Percentiles rank a stretch among this genome's conserved stretches.
phyloP scores from a whole-genome alignment of 164 flowering plant genomes.

The Umbellularia californica region DNA sequence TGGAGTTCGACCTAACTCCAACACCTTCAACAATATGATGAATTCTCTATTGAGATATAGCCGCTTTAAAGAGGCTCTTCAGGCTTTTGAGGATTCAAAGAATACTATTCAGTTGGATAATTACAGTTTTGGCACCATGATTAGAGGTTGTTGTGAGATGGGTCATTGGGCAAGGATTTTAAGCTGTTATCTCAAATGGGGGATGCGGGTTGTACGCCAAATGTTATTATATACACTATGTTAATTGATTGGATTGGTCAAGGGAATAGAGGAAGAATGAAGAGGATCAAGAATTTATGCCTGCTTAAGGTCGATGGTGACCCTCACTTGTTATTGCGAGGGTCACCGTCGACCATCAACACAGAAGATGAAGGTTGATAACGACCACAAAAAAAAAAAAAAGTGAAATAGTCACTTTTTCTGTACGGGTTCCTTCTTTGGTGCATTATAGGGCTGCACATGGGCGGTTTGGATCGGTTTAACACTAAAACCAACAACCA shows the following conservation, averaged over 20 bases:
- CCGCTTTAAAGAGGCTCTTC: constrained; percentile 38
- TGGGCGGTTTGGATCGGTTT: no score
- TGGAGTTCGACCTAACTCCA: constrained; percentile 34
- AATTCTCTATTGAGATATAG: constrained; percentile 27
- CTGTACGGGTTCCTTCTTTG: no score
- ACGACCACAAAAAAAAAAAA: no score
- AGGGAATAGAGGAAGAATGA: no score
- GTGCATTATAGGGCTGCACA: no score
- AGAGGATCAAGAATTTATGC: no score
- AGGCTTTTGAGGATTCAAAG: constrained; percentile 30
- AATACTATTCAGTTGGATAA: constrained; percentile 31
- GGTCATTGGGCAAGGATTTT: constrained; percentile 48
- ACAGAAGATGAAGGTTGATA: no score
- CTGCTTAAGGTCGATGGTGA: no score
- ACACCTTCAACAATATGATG: constrained; percentile 39
- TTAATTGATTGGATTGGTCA: constrained; percentile 50
- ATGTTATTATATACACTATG: constrained; percentile 57
- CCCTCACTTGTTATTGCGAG: no score
- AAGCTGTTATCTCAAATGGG: constrained; percentile 34
- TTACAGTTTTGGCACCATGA: constrained; percentile 62
- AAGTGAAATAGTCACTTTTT: no score
- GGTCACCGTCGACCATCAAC: no score
- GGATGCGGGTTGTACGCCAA: constrained; percentile 37
- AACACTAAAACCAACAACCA: no score
- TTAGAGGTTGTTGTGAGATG: constrained; percentile 54